phyloP scores from a whole-genome alignment of 139 green algal species.

The Volvox reticuliferus region DNA sequence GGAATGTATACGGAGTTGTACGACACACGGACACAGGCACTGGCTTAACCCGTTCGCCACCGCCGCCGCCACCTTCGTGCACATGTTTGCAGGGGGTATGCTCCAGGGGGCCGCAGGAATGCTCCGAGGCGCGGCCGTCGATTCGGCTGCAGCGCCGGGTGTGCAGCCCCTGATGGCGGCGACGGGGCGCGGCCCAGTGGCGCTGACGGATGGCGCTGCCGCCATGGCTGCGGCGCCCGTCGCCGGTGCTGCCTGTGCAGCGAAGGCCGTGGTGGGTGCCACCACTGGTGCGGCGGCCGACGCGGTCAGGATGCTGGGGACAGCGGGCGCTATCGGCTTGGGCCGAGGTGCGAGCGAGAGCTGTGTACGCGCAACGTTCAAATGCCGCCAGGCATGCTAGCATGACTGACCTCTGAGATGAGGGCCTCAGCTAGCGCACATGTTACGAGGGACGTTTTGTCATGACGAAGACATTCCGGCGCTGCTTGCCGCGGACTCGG shows the following conservation, averaged over 20 bases:
- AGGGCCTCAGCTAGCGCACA: too few species aligned
- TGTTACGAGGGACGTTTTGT: too few species aligned
- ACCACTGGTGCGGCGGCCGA: neutral
- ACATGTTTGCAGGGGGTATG: neutral
- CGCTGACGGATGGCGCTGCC: slow-evolving; percentile 15
- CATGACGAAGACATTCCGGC: too few species aligned
- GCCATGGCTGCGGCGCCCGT: neutral
- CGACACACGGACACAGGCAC: too few species aligned
- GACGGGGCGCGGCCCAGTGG: slow-evolving; percentile 9
- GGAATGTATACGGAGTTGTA: too few species aligned
- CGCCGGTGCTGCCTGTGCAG: neutral
- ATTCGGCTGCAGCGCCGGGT: neutral
- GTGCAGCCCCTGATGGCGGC: slow-evolving; percentile 23
- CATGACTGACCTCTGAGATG: too few species aligned
- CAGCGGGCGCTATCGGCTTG: slow-evolving; percentile 13
- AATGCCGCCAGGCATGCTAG: too few species aligned
- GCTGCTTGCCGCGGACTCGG: too few species aligned
- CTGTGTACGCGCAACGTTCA: too few species aligned
- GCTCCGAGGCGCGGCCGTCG: neutral
- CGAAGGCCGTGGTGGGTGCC: neutral
- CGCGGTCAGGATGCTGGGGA: neutral
- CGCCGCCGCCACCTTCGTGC: too few species aligned
- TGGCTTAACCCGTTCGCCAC: too few species aligned
- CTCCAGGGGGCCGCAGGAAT: slow-evolving; percentile 1
- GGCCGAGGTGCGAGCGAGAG: neutral